Conservation (phyloP, 495 filamentous ascomycete species). For the Neurospora sp. region DNA sequence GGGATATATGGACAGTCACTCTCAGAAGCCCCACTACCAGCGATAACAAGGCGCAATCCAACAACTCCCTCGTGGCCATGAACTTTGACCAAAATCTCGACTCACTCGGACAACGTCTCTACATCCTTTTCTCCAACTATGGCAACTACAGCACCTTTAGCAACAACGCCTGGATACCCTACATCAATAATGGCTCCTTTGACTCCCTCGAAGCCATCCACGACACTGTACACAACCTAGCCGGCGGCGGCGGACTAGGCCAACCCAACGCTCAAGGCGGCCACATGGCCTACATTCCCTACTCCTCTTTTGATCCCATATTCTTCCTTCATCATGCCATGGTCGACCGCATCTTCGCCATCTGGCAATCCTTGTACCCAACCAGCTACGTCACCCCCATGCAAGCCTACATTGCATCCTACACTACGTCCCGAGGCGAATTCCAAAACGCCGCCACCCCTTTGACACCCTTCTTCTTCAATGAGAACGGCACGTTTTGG, state of each 20-base stretch:
- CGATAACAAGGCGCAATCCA: constrained; percentile 35
- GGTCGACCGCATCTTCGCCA: constrained; percentile 58
- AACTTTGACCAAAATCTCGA: constrained; percentile 38
- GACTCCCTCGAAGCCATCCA: constrained; percentile 57
- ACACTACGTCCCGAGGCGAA: constrained; percentile 35
- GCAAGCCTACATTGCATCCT: constrained; percentile 37
- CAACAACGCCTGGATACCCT: constrained; percentile 42
- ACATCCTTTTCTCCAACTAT: constrained; percentile 49
- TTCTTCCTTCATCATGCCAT: constrained; percentile 62
- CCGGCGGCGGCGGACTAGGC: constrained; percentile 24
- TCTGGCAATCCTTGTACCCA: constrained; percentile 63
- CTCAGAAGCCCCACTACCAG: constrained; percentile 36
- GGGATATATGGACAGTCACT: constrained; percentile 35
- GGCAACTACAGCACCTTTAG: constrained; percentile 48
- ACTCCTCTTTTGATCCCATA: constrained; percentile 62
- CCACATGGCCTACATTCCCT: constrained; percentile 55
- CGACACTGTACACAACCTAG: constrained; percentile 52
- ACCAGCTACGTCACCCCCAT: constrained; percentile 43
- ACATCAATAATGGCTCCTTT: constrained; percentile 22
- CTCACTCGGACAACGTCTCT: constrained; percentile 40
- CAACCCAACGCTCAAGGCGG: constrained; percentile 27
- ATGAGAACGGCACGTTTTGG: constrained; percentile 38
- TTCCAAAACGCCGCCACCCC: constrained; percentile 28
- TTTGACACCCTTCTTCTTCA: constrained; percentile 37
- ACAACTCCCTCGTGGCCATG: constrained; percentile 38